These are phyloP conservation scores for Penicillium glabrum DNA, from an alignment of 2,329 filamentous ascomycete genomes.

Conservation along the genomic window DNA sequence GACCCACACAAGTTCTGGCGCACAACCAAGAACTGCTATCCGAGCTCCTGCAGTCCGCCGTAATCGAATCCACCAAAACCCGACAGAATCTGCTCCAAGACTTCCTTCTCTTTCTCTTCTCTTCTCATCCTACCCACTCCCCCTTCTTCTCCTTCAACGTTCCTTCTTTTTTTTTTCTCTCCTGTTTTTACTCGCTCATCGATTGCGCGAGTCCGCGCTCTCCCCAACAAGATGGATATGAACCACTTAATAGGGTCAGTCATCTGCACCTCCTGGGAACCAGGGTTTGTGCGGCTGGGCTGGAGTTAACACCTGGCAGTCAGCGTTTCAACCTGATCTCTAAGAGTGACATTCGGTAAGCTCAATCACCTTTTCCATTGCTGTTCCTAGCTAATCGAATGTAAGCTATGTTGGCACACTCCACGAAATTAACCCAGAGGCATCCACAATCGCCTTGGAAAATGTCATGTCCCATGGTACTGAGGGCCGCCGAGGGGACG, in stretches of 20 bases:
- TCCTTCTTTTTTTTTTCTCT: slow-evolving; percentile 11
- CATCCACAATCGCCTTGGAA: slow-evolving; percentile 93
- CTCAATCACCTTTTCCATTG: slow-evolving; percentile 18
- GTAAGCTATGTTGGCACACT: slow-evolving; percentile 88
- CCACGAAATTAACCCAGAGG: slow-evolving; percentile 97
- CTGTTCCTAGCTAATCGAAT: slow-evolving; percentile 34
- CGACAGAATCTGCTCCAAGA: slow-evolving; percentile 25
- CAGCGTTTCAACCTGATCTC: slow-evolving; percentile 96
- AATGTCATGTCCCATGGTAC: slow-evolving; percentile 94
- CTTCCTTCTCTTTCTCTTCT: slow-evolving; percentile 22
- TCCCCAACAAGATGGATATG: slow-evolving; percentile 46
- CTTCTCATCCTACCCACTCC: slow-evolving; percentile 22
- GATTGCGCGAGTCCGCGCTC: slow-evolving; percentile 32
- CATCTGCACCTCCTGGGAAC: slow-evolving; percentile 28
- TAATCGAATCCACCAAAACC: slow-evolving; percentile 35
- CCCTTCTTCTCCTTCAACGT: slow-evolving; percentile 19
- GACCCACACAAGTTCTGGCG: background rate
- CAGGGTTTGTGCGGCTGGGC: slow-evolving; percentile 35
- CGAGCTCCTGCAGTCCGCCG: slow-evolving; percentile 33
- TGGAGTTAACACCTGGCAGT: slow-evolving; percentile 52
- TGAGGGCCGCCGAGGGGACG: slow-evolving; percentile 78
- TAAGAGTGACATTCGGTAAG: slow-evolving; percentile 93
- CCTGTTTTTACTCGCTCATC: slow-evolving; percentile 24
- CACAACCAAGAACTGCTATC: slow-evolving; percentile 26
- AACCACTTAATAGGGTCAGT: slow-evolving; percentile 52